These are phyloP conservation scores for Mycena pura DNA, from an alignment of 768 basidiomycete genomes.

Conservation along the genomic window DNA sequence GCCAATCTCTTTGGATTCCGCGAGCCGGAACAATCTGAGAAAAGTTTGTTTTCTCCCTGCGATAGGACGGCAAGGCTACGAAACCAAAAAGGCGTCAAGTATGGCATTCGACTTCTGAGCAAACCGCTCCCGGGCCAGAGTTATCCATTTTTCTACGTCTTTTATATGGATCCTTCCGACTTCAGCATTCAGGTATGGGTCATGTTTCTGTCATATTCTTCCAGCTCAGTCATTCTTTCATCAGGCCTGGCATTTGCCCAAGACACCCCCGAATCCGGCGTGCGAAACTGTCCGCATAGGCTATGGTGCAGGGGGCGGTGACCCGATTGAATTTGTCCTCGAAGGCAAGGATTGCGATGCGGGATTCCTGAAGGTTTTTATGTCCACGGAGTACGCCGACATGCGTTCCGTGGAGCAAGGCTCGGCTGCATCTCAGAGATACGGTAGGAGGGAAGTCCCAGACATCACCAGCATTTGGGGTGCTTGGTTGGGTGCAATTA, in stretches of 20 bases:
- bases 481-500: not conserved
- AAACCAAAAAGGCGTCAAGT: not conserved
- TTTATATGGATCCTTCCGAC: constrained; percentile 5
- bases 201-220: constrained; percentile 1
- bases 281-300: not conserved
- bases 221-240: not conserved
- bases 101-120: constrained; percentile 2
- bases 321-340: constrained; percentile 2
- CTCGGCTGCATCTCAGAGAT: not conserved
- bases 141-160: constrained; percentile 2
- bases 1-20: not conserved
- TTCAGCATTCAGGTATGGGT: constrained; percentile 5
- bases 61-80: constrained; percentile 1
- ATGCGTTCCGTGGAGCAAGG: not conserved
- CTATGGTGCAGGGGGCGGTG: constrained; percentile 8
- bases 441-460: not conserved
- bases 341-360: constrained; percentile 7
- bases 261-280: not conserved
- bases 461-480: constrained; percentile 6
- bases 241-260: constrained; percentile 3
- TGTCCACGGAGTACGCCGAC: not conserved
- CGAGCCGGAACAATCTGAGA: constrained; percentile 1
- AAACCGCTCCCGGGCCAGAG: not conserved
- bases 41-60: not conserved
- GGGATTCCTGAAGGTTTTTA: constrained; percentile 7